These are phyloP conservation scores for Sclerotinia glacialis DNA, from an alignment of 2,329 filamentous ascomycete genomes.

Conservation along the genomic window DNA sequence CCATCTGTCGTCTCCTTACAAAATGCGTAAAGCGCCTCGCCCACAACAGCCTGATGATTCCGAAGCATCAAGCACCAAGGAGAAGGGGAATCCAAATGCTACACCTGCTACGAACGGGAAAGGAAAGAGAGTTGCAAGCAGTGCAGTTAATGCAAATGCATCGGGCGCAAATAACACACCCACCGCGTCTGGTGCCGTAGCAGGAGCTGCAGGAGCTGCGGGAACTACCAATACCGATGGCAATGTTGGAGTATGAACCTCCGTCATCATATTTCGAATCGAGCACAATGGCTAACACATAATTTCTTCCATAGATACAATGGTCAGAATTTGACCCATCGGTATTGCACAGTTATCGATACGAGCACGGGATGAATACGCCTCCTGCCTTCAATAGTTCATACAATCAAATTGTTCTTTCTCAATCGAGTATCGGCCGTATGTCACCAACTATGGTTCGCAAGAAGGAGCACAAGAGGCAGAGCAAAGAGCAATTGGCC, in stretches of 20 bases:
- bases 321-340: slow-evolving; percentile 67
- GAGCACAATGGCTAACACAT: slow-evolving; percentile 14
- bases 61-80: slow-evolving; percentile 41
- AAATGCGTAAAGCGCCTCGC: slow-evolving; percentile 30
- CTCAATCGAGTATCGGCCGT: slow-evolving; percentile 63
- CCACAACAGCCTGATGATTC: slow-evolving; percentile 40
- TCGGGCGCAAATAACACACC: slow-evolving; percentile 36
- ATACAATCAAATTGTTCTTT: slow-evolving; percentile 60
- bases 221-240: slow-evolving; percentile 28
- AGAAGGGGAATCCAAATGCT: slow-evolving; percentile 33
- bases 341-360: slow-evolving; percentile 71
- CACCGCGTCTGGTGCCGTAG: slow-evolving; percentile 20
- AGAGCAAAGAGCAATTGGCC: slow-evolving; percentile 70
- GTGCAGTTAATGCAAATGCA: slow-evolving; percentile 29
- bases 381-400: slow-evolving; percentile 66
- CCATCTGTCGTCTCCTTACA: background rate
- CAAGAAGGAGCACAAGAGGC: slow-evolving; percentile 59
- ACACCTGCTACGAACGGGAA: slow-evolving; percentile 35
- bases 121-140: slow-evolving; percentile 33
- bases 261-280: background rate
- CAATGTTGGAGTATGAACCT: slow-evolving; percentile 34
- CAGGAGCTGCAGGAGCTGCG: slow-evolving; percentile 24
- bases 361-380: slow-evolving; percentile 67
- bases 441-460: slow-evolving; percentile 75
- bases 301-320: slow-evolving; percentile 46